These are phyloP conservation scores for Chalciporus sphaerocephalus DNA, from an alignment of 768 basidiomycete genomes.

Conservation along the genomic window DNA sequence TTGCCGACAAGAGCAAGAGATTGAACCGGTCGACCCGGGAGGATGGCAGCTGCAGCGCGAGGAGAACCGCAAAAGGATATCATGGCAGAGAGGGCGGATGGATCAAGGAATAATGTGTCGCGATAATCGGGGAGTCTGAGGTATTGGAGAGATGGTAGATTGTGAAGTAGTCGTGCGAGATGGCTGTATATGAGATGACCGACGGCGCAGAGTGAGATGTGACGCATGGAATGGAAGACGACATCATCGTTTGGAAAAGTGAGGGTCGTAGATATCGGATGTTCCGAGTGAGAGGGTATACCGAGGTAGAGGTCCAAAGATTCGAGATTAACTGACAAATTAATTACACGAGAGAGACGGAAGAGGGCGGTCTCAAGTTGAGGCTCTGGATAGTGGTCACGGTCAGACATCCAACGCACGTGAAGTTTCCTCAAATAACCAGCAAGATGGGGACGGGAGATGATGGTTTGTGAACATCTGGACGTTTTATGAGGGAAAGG, in stretches of 20 bases:
- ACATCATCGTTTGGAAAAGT: slow-evolving; percentile 39
- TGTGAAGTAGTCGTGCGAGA: slow-evolving; percentile 41
- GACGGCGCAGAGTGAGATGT: slow-evolving; percentile 41
- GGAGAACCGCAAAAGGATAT: slow-evolving; percentile 57
- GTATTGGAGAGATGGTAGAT: slow-evolving; percentile 40
- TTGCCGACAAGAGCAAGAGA: slow-evolving; percentile 53
- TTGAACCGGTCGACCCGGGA: slow-evolving; percentile 59
- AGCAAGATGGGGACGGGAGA: slow-evolving; percentile 41
- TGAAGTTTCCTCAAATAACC: slow-evolving; percentile 44
- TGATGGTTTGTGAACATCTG: slow-evolving; percentile 51
- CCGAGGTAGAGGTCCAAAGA: slow-evolving; percentile 53
- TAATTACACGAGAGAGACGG: slow-evolving; percentile 37
- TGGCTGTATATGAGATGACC: slow-evolving; percentile 36
- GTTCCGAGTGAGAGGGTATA: slow-evolving; percentile 43
- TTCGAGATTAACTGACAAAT: slow-evolving; percentile 40
- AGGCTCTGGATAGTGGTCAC: slow-evolving; percentile 24
- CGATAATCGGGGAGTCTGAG: slow-evolving; percentile 47
- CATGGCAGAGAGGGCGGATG: slow-evolving; percentile 45
- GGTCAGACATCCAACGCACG: slow-evolving; percentile 51
- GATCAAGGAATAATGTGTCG: slow-evolving; percentile 37
- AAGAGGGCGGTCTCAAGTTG: slow-evolving; percentile 39
- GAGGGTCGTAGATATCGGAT: slow-evolving; percentile 36
- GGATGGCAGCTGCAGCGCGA: slow-evolving; percentile 51
- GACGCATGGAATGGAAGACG: slow-evolving; percentile 40
- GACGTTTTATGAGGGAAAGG: slow-evolving; percentile 42